Conservation (phyloP, 257 asterid genomes). For the Solanum virginianum region DNA sequence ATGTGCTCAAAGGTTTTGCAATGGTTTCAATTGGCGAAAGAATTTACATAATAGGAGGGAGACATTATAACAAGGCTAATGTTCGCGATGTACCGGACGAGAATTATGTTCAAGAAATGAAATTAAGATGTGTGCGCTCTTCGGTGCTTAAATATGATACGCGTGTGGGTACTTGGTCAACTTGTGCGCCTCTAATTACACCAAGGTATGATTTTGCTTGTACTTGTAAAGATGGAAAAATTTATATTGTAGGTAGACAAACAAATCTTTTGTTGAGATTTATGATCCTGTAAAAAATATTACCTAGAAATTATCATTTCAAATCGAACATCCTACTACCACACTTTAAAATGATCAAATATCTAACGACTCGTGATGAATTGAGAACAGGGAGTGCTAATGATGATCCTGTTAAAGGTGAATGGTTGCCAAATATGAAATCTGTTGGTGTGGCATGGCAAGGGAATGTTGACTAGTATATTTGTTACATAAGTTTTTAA, state of each 20-base stretch:
- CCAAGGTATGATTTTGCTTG: constrained; percentile 47
- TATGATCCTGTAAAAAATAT: neutral
- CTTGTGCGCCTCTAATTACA: constrained; percentile 22
- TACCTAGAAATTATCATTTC: neutral
- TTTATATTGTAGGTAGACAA: constrained; percentile 49
- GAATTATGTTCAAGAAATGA: neutral
- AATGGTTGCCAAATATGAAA: constrained; percentile 50
- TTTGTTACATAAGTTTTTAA: neutral
- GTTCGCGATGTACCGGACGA: neutral
- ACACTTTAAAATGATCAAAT: neutral
- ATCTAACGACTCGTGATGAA: neutral
- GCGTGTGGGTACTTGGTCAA: constrained; percentile 17
- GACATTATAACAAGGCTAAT: constrained; percentile 8
- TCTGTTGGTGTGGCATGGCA: constrained; percentile 48
- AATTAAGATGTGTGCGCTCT: constrained; percentile 1
- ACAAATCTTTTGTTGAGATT: too few species aligned
- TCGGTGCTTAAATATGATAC: constrained; percentile 31
- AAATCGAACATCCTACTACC: neutral
- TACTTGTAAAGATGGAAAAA: constrained; percentile 20
- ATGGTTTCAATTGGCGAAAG: constrained; percentile 30
- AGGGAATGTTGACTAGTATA: neutral
- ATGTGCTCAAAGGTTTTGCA: constrained; percentile 41
- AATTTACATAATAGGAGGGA: constrained; percentile 50
- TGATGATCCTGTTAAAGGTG: constrained; percentile 22
- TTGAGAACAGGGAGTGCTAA: neutral